These are phyloP conservation scores for Lithohypha guttulata DNA, from an alignment of 2,329 filamentous ascomycete genomes.

Conservation along the genomic window DNA sequence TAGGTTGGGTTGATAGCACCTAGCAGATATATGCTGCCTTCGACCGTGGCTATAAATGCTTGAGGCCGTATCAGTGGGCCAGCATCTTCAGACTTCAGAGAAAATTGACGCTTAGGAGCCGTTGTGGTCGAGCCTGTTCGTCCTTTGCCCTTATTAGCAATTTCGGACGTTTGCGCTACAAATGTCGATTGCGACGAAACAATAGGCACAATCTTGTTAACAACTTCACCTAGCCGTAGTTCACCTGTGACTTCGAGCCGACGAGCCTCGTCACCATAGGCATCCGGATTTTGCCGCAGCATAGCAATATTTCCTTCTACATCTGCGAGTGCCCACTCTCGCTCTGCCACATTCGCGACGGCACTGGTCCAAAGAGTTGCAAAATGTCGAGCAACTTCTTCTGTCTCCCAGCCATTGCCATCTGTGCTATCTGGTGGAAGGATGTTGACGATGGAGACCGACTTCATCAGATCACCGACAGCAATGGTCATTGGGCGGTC, in stretches of 20 bases:
- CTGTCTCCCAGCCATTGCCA: slow-evolving; percentile 34
- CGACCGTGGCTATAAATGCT: slow-evolving; percentile 83
- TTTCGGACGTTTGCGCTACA: not conserved
- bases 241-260: slow-evolving; percentile 66
- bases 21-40: slow-evolving; percentile 80
- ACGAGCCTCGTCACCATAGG: slow-evolving; percentile 63
- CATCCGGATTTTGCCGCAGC: slow-evolving; percentile 56
- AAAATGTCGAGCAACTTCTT: slow-evolving; percentile 68
- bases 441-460: slow-evolving; percentile 67
- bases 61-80: slow-evolving; percentile 63
- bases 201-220: slow-evolving; percentile 74
- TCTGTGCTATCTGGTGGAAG: slow-evolving; percentile 23
- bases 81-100: not conserved
- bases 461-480: slow-evolving; percentile 90
- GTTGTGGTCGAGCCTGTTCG: slow-evolving; percentile 6
- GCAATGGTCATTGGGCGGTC: slow-evolving; percentile 54
- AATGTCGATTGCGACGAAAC: slow-evolving; percentile 42
- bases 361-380: slow-evolving; percentile 75
- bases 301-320: slow-evolving; percentile 80
- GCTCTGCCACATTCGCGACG: slow-evolving; percentile 57
- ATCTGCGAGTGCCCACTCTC: slow-evolving; percentile 74
- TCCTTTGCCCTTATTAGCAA: slow-evolving; percentile 7
- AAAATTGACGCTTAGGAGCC: not conserved
- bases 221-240: slow-evolving; percentile 80
- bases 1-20: slow-evolving; percentile 62